Percentiles rank a stretch among this genome's conserved stretches.
Evolutionary conservation across 2,329 filamentous ascomycete species (phyloP).

Genomic region (Tolypocladium tundrense): DNA sequence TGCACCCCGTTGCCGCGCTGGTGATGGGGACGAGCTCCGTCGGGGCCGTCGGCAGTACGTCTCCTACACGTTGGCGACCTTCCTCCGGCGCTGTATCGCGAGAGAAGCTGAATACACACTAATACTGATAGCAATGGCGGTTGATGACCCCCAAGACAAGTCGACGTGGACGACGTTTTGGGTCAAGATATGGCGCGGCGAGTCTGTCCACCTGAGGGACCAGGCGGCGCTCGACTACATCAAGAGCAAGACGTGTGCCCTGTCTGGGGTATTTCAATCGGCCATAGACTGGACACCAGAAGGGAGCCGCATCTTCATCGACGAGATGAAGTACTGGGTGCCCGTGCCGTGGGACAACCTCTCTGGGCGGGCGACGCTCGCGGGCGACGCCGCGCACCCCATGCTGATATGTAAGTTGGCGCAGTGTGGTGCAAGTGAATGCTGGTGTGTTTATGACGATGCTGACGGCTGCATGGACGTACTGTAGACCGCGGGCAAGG

Average conservation of each 20-base stretch:
- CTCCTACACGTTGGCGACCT: background rate
- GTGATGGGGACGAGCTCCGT: conserved; percentile 18
- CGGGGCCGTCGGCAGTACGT: conserved; percentile 19
- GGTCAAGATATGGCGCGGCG: conserved; percentile 23
- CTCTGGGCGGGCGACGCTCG: conserved; percentile 22
- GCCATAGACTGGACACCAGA: conserved; percentile 24
- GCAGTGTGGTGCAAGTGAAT: background rate
- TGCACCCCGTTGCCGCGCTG: conserved; percentile 20
- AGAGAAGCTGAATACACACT: background rate
- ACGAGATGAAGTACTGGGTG: conserved; percentile 27
- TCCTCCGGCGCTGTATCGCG: background rate
- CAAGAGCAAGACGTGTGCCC: conserved; percentile 12
- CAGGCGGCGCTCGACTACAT: conserved; percentile 23
- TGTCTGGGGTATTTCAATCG: conserved; percentile 20
- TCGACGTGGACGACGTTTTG: conserved; percentile 22
- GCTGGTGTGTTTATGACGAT: background rate
- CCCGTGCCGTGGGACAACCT: conserved; percentile 19
- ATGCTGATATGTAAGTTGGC: conserved; percentile 28
- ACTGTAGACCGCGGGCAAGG: conserved; percentile 30
- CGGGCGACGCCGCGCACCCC: conserved; percentile 30
- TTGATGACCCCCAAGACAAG: conserved; percentile 11
- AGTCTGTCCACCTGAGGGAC: conserved; percentile 16
- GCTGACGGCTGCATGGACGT: background rate
- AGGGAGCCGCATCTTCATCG: conserved; percentile 16
- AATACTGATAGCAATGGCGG: conserved; percentile 8